phyloP scores from a whole-genome alignment of 306 rosid genomes.

The Sesbania bispinosa region DNA sequence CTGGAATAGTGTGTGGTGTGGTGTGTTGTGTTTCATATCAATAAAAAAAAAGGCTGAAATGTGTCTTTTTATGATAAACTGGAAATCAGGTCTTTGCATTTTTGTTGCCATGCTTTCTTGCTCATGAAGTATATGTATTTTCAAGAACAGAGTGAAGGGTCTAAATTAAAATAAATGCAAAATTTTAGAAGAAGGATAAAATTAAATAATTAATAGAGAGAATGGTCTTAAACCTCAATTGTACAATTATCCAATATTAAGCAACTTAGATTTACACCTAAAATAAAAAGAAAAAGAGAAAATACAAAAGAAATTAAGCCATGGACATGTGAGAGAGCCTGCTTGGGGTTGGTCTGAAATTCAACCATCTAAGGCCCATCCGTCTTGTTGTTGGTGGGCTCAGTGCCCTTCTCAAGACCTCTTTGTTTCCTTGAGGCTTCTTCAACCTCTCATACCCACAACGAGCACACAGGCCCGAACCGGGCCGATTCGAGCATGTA shows the following conservation, averaged over 20 bases:
- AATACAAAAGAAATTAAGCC: slow-evolving; percentile 25
- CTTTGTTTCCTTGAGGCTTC: slow-evolving; percentile 41
- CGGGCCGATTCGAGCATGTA: slow-evolving; percentile 36
- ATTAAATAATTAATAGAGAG: neutral
- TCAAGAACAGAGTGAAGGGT: neutral
- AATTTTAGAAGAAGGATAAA: neutral
- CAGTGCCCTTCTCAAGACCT: slow-evolving; percentile 62
- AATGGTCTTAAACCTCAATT: neutral
- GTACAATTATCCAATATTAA: neutral
- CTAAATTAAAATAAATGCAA: neutral
- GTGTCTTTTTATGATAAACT: too few relatives aligned
- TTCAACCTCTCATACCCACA: slow-evolving; percentile 36
- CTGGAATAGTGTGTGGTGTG: too few relatives aligned
- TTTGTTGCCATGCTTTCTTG: too few relatives aligned
- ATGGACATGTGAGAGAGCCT: slow-evolving; percentile 69
- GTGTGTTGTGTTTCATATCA: too few relatives aligned
- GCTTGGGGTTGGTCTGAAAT: slow-evolving; percentile 72
- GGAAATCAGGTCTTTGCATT: too few relatives aligned
- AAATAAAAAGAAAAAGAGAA: neutral
- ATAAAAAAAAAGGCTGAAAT: too few relatives aligned
- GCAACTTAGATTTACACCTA: neutral
- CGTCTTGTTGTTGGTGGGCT: slow-evolving; percentile 41
- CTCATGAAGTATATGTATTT: too few relatives aligned
- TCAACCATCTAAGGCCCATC: slow-evolving; percentile 53
- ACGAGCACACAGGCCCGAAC: slow-evolving; percentile 28